Evolutionary conservation across 2,329 filamentous ascomycete species (phyloP), one percentile per base, ranked within the genome.

Genomic region (Myriosclerotinia duriaeana): DNA sequence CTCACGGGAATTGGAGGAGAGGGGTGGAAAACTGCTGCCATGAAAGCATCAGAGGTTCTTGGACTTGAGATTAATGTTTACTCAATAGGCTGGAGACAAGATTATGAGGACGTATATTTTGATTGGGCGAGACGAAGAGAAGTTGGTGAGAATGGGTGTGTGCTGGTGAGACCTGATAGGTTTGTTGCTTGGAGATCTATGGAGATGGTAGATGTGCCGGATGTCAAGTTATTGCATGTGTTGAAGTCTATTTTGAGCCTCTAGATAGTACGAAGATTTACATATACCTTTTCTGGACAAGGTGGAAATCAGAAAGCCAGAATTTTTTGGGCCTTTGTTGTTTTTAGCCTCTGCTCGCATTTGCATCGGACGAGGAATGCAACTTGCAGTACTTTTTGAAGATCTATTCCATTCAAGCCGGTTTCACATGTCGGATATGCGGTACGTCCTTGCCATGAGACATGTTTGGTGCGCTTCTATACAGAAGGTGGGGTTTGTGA

Each of bases 141-240:
- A 12, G 20, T 71, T 2, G 34, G 44, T 11, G 54, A 54, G 26
- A 67, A 62, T 14, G 69, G 69, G 14, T 69, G 68, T 22, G 65
- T 71, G 20, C 36, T 71, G 38, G 69, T 71, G 1, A 52, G 69
- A 53, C 71, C 68, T 38, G 70, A 72, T 66, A 70, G 59, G 50
- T 52, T 68, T 20, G 66, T 72, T 7, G 68, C 53, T 7, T 71
- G 68, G 69, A 62, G 67, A 46, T 52, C 44, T 59, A 59, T 64
- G 40, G 34, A 64, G 20, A 58, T 64, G 52, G 26, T 58, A 14
- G 52, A 64, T 36, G 30, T 3, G 14, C 61, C 61, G 1, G 52
- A 64, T 5, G 52, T 48, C 17, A 64, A 64, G 61, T 26, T 64
- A 26, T 11, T 64, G 26, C 7, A 8, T 6, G 58, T 61, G 14